Evolutionary conservation across 2,329 filamentous ascomycete genomes (phyloP).

Genomic region (Fusarium cyanostomum): DNA sequence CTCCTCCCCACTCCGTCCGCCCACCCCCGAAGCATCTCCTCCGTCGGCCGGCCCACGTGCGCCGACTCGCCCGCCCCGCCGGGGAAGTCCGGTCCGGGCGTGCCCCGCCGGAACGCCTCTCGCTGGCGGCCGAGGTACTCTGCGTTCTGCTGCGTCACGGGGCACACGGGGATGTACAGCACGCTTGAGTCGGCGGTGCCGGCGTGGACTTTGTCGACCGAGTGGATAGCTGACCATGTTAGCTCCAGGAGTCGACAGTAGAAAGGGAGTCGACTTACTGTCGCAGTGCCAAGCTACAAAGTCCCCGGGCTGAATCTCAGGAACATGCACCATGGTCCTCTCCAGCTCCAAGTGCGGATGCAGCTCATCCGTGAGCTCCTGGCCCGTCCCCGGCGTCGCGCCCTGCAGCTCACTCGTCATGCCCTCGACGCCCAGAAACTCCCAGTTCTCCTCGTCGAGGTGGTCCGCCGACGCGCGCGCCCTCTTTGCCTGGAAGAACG

Average conservation of each 20-base stretch:
- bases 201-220: constrained; percentile 81
- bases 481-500: constrained; percentile 76
- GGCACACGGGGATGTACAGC: constrained; percentile 88
- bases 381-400: constrained; percentile 72
- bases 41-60: constrained; percentile 59
- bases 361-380: constrained; percentile 73
- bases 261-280: constrained; percentile 56
- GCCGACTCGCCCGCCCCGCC: constrained; percentile 73
- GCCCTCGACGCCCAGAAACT: constrained; percentile 55
- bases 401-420: constrained; percentile 74
- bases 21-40: constrained; percentile 49
- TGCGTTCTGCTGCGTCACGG: constrained; percentile 79
- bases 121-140: constrained; percentile 76
- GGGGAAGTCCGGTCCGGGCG: constrained; percentile 75
- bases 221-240: constrained; percentile 67
- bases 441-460: constrained; percentile 68
- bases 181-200: constrained; percentile 82
- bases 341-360: constrained; percentile 78
- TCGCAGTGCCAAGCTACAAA: constrained; percentile 90
- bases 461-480: constrained; percentile 44
- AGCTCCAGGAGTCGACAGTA: background rate
- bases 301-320: constrained; percentile 75
- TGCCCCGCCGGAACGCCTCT: constrained; percentile 74
- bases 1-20: constrained; percentile 48
- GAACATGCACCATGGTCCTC: constrained; percentile 75